phyloP scores from a whole-genome alignment of 78 protist genomes.

The Neovahlkampfia damariscottae region DNA sequence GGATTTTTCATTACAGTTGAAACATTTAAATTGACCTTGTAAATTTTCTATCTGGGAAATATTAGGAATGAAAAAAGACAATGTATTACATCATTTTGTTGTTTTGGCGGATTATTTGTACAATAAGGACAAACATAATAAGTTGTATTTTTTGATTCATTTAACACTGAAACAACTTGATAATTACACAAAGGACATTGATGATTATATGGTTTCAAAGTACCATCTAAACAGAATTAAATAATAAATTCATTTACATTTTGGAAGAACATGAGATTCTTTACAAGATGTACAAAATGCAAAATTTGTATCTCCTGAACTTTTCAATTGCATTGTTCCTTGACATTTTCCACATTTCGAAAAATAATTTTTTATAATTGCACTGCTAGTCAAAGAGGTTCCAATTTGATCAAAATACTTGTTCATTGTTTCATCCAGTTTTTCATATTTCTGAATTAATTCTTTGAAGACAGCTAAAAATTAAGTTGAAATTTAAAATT shows the following conservation, averaged over 20 bases:
- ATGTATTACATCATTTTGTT: not conserved
- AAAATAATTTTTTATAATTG: not conserved
- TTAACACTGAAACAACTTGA: not conserved
- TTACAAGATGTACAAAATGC: not conserved
- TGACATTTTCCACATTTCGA: not conserved
- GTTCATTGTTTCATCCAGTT: not conserved
- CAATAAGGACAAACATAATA: constrained; percentile 14
- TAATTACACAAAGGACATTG: constrained; percentile 31
- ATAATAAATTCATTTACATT: no score
- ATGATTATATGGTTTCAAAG: not conserved
- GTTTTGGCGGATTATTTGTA: constrained; percentile 13
- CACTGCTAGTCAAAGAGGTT: no score
- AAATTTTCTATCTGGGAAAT: no score
- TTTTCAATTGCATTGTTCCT: not conserved
- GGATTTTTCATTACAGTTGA: not conserved
- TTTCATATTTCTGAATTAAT: not conserved
- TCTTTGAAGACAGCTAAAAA: not conserved
- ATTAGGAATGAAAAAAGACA: no score
- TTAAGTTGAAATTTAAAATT: not conserved
- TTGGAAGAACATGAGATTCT: not conserved
- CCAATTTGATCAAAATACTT: no score
- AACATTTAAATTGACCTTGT: not conserved
- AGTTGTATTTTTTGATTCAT: not conserved
- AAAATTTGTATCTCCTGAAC: not conserved
- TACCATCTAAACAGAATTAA: no score